A percentile compares a stretch with the other conserved stretches of the same genome.
phyloP scores from a whole-genome alignment of 805 yeast species.

The Pichia deserticola region DNA sequence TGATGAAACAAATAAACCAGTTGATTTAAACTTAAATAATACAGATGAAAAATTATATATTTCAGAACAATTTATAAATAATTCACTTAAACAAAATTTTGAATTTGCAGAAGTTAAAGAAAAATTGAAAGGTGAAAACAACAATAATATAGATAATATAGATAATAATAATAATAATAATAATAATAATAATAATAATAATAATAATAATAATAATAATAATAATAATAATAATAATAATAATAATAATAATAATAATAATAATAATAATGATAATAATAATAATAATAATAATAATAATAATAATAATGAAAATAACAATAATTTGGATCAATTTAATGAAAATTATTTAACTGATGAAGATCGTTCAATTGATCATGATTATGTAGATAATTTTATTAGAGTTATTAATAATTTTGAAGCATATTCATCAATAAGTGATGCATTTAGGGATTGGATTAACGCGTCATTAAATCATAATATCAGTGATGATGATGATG shows the following conservation, averaged over 20 bases:
- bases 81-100: conserved; percentile 28
- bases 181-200: too few species aligned
- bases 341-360: conserved; percentile 2
- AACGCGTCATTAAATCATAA: conserved; percentile 7
- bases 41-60: background rate
- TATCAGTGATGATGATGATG: background rate
- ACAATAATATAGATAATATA: too few species aligned
- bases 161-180: too few species aligned
- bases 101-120: conserved; percentile 23
- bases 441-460: conserved; percentile 32
- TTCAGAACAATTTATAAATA: conserved; percentile 13
- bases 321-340: too few species aligned
- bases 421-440: conserved; percentile 26
- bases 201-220: too few species aligned
- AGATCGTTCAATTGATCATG: conserved; percentile 18
- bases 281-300: too few species aligned
- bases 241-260: too few species aligned
- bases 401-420: conserved; percentile 30
- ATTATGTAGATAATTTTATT: conserved; percentile 27
- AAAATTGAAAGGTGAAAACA: background rate
- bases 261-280: too few species aligned
- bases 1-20: conserved; percentile 10
- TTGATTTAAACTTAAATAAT: conserved; percentile 4
- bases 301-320: too few species aligned
- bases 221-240: too few species aligned